Evolutionary conservation across 352 stramenopile species (phyloP).

Genomic region (Pythium dissotocum): DNA sequence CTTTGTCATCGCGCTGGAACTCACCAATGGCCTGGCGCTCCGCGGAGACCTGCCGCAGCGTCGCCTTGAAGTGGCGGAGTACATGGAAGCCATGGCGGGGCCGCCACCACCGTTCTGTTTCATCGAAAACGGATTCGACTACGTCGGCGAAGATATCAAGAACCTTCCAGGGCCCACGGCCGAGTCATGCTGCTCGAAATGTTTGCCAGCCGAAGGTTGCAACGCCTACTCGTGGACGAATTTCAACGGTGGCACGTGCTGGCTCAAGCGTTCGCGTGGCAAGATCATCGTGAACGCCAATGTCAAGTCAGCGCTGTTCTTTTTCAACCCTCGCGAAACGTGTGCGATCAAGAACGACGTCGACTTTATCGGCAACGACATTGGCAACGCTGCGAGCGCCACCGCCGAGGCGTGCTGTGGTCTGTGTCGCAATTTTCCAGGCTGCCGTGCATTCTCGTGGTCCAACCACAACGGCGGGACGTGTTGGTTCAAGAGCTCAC

Average conservation of each 20-base stretch:
- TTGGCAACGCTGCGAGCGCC: conserved; percentile 15
- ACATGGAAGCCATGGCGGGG: too few relatives aligned
- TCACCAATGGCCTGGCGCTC: too few relatives aligned
- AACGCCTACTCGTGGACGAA: conserved; percentile 28
- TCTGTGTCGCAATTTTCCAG: conserved; percentile 14
- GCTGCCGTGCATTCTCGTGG: conserved; percentile 55
- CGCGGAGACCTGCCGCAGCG: too few relatives aligned
- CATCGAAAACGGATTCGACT: too few relatives aligned
- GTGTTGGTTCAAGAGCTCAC: neutral
- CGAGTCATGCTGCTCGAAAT: too few relatives aligned
- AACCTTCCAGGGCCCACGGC: too few relatives aligned
- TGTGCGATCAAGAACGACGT: conserved; percentile 8
- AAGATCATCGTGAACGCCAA: too few relatives aligned
- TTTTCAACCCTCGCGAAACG: neutral
- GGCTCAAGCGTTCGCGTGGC: neutral
- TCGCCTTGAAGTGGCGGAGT: too few relatives aligned
- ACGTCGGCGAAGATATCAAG: too few relatives aligned
- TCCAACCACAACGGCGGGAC: conserved; percentile 46
- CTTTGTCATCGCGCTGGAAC: too few relatives aligned
- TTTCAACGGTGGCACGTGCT: conserved; percentile 25
- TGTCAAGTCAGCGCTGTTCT: neutral
- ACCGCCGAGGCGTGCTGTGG: conserved; percentile 24
- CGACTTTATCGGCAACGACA: conserved; percentile 33
- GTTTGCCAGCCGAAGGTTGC: neutral
- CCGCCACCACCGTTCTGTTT: too few relatives aligned